Base-by-base conservation (phyloP, 78 protist genomes). In the Capsaspora owczarzaki region DNA sequence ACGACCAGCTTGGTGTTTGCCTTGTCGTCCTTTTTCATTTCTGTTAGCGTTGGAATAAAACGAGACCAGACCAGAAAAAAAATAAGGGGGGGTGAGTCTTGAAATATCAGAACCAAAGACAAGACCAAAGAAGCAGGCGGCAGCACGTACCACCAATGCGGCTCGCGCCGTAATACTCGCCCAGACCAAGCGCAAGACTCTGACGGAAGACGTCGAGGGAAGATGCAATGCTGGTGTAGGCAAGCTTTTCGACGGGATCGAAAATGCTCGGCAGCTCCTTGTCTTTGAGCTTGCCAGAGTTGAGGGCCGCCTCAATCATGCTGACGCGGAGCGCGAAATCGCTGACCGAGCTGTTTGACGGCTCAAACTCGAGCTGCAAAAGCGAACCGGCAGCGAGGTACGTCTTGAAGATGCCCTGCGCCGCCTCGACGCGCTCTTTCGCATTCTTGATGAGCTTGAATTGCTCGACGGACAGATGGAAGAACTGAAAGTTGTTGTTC, bases 161-260 rank as follows among this genome's bases (percentile, higher is more conserved):
- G 66, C 66, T 29, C 66, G 25, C 35, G 72, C 72, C 72, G 72
- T 63, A 63, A 41, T 33, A 41, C 42, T 63, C 72, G 72, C 72
- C 72, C 35, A 63, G 72, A 4, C 72, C 72, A 25, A 63, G 72
- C 25, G 72, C 72, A 25, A 63, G 43, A 8, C 43, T 35, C 72
- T 63, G 27, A 6, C 23, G 6, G 41, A 63, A 63, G 42, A 33
- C 42, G 2, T 63, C 72, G 19, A 63, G 72, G 20, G 12, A 25
- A 20, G 27, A 6, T 14, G 6, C 35, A 23, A 63, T 8, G 35
- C 42, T 4, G 20, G 41, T 4, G 41, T 31, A 63, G 38, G 56
- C n/a, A n/a, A n/a, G 56, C 56, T 2, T 25, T 35, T 35, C 41
- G 72, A 63, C 20, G 72, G 27, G 42, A 31, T 63, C 72, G 33